A percentile compares a stretch with the other conserved stretches of the same genome.
These are phyloP conservation scores for Juncus inflexus DNA, from an alignment of 176 grass and related monocot genomes.

Conservation along the genomic window DNA sequence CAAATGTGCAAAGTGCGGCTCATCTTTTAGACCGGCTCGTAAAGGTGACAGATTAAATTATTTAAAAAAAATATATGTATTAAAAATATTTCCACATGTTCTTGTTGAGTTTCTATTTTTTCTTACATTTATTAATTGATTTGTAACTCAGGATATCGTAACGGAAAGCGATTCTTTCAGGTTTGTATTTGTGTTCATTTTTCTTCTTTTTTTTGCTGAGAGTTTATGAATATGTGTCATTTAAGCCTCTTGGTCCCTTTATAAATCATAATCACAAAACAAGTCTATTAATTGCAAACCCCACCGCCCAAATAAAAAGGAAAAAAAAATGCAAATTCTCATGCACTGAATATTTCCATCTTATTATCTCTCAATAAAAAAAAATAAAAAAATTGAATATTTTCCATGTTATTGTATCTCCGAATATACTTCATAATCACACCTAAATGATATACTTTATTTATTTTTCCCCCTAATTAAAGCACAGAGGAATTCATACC, in stretches of 20 bases:
- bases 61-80: conserved; percentile 9
- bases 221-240: too few relatives aligned
- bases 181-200: conserved; percentile 27
- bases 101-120: conserved; percentile 9
- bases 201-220: conserved; percentile 4
- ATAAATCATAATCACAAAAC: too few relatives aligned
- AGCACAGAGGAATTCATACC: conserved; percentile 99
- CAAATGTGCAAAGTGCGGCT: conserved; percentile 96
- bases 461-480: conserved; percentile 11
- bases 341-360: too few relatives aligned
- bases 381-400: too few relatives aligned
- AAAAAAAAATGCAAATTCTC: too few relatives aligned
- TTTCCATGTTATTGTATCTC: too few relatives aligned
- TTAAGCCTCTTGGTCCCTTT: too few relatives aligned
- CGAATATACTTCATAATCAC: too few relatives aligned
- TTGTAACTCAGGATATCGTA: conserved; percentile 81
- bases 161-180: conserved; percentile 99
- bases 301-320: too few relatives aligned
- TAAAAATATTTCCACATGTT: background rate
- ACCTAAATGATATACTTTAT: too few relatives aligned
- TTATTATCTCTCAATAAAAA: too few relatives aligned
- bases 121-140: conserved; percentile 32
- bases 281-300: too few relatives aligned
- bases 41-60: conserved; percentile 42
- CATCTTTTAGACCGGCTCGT: conserved; percentile 99